Evolutionary conservation across 257 asterid species (phyloP).

Genomic region (Jaltomata sinuosa): DNA sequence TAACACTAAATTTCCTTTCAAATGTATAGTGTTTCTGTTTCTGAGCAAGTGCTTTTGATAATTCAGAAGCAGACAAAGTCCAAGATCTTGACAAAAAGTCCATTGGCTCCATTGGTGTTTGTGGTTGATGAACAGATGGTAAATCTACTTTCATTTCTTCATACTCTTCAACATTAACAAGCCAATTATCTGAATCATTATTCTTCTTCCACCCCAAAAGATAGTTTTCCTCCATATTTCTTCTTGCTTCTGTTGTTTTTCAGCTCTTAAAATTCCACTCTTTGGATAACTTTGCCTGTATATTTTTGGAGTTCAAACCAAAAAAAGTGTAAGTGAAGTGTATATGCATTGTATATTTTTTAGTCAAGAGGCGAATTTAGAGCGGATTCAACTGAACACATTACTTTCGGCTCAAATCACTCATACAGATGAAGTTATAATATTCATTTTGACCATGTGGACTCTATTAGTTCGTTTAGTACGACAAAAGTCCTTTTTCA

Average conservation of each 20-base stretch:
- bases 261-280: neutral
- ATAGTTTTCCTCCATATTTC: conserved; percentile 24
- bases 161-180: conserved; percentile 26
- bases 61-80: conserved; percentile 70
- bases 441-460: neutral
- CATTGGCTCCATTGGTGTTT: conserved; percentile 78
- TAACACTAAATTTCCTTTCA: conserved; percentile 23
- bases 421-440: neutral
- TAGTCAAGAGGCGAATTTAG: neutral
- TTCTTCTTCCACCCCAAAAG: conserved; percentile 27
- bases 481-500: neutral
- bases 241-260: neutral
- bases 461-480: neutral
- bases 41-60: conserved; percentile 52
- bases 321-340: neutral
- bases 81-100: conserved; percentile 86
- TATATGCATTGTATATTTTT: neutral
- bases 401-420: neutral
- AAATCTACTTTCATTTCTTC: conserved; percentile 23
- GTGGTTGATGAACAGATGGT: conserved; percentile 63
- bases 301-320: neutral
- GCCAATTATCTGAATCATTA: conserved; percentile 29
- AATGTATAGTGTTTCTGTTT: conserved; percentile 31
- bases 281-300: neutral
- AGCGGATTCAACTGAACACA: neutral